Percentiles rank a stretch among this genome's conserved stretches.
These are phyloP conservation scores for Neonectria coccinea DNA, from an alignment of 2,329 filamentous ascomycete genomes.

Conservation along the genomic window DNA sequence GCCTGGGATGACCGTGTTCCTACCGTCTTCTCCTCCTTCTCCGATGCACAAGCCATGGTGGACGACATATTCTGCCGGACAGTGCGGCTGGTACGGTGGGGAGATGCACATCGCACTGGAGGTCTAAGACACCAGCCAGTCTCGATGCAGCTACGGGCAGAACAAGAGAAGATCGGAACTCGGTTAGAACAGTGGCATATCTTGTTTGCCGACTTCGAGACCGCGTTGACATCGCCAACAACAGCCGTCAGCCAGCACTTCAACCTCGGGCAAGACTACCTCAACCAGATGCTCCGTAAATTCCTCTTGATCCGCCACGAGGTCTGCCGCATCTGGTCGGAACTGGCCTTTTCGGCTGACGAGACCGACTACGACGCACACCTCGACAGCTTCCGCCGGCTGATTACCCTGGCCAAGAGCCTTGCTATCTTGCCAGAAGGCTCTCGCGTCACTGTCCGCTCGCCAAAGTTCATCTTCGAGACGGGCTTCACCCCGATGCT, in stretches of 20 bases:
- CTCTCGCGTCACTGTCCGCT: background rate
- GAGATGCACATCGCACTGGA: slow-evolving; percentile 4
- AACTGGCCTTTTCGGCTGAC: slow-evolving; percentile 15
- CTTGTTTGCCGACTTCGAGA: background rate
- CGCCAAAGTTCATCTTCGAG: slow-evolving; percentile 15
- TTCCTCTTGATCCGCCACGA: slow-evolving; percentile 13
- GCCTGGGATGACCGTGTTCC: background rate
- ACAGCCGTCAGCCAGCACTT: background rate
- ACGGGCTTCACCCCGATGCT: slow-evolving; percentile 12
- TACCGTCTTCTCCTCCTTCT: slow-evolving; percentile 6
- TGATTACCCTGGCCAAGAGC: background rate
- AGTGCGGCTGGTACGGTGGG: slow-evolving; percentile 3
- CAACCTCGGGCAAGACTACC: background rate
- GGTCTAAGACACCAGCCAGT: background rate
- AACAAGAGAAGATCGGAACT: background rate
- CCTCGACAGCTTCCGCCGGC: slow-evolving; percentile 12
- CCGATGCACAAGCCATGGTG: slow-evolving; percentile 24
- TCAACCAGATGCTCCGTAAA: slow-evolving; percentile 5
- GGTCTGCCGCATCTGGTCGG: slow-evolving; percentile 21
- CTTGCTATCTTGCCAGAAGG: background rate
- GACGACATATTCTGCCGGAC: slow-evolving; percentile 25
- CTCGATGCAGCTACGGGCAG: background rate
- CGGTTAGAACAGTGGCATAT: slow-evolving; percentile 4
- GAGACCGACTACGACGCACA: slow-evolving; percentile 23
- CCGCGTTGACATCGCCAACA: background rate